Percentiles rank a stretch among this genome's conserved stretches.
These are phyloP conservation scores for Athelia sp. DNA, from an alignment of 1,284 basidiomycete genomes.

Conservation along the genomic window DNA sequence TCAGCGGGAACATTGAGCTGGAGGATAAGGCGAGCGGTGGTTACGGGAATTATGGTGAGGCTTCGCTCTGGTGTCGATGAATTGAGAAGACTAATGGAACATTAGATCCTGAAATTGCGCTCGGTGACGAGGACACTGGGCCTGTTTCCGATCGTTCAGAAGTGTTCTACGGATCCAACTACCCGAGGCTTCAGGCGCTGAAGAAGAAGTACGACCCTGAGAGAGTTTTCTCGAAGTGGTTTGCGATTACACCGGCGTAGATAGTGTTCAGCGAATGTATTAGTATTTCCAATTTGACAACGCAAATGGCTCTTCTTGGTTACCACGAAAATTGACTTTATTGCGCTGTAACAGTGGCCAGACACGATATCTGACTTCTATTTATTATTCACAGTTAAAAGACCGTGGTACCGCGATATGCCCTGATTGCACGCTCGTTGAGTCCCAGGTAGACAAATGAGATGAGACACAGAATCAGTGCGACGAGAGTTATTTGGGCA, in stretches of 20 bases:
- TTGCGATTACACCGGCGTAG: slow-evolving; percentile 30
- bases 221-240: slow-evolving; percentile 52
- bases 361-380: too few relatives aligned
- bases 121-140: slow-evolving; percentile 2
- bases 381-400: too few relatives aligned
- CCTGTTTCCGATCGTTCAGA: slow-evolving; percentile 22
- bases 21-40: slow-evolving; percentile 9
- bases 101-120: slow-evolving; percentile 8
- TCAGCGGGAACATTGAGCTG: slow-evolving; percentile 2
- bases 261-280: too few relatives aligned
- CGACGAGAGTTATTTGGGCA: too few relatives aligned
- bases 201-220: slow-evolving; percentile 50
- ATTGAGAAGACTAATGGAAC: not conserved
- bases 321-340: too few relatives aligned
- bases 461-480: too few relatives aligned
- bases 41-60: slow-evolving; percentile 25
- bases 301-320: too few relatives aligned
- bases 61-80: not conserved
- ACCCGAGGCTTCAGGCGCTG: slow-evolving; percentile 39
- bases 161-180: slow-evolving; percentile 38
- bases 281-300: too few relatives aligned
- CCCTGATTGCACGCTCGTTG: too few relatives aligned
- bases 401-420: too few relatives aligned
- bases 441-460: too few relatives aligned
- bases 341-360: too few relatives aligned